These are phyloP conservation scores for Aspergillus coremiiformis DNA, from an alignment of 495 filamentous ascomycete species.

Conservation along the genomic window DNA sequence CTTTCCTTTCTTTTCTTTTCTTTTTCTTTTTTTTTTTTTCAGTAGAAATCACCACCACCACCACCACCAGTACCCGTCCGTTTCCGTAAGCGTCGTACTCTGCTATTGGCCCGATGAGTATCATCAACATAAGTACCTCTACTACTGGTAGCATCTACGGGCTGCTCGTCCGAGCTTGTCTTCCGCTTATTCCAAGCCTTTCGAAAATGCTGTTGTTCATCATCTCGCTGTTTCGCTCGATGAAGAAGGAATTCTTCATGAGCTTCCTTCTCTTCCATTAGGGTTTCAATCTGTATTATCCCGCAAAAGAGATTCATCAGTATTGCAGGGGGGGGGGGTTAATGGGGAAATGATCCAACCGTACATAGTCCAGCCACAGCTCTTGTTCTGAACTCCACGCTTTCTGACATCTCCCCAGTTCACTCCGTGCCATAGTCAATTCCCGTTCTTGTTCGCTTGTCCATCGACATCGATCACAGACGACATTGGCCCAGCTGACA, in stretches of 20 bases:
- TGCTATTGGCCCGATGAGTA: conserved; percentile 1
- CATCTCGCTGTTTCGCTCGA: conserved; percentile 31
- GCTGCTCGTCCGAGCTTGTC: conserved; percentile 14
- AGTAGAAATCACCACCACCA: background rate
- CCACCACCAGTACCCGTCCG: no score
- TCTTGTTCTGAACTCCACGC: conserved; percentile 42
- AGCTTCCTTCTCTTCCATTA: conserved; percentile 36
- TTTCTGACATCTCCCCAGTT: conserved; percentile 34
- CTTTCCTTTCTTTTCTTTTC: background rate
- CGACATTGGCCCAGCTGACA: conserved; percentile 33
- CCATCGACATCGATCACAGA: conserved; percentile 29
- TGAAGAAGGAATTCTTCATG: conserved; percentile 29
- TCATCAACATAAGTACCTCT: no score
- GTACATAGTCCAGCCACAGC: conserved; percentile 35
- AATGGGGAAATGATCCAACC: conserved; percentile 11
- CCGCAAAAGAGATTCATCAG: background rate
- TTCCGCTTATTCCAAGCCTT: conserved; percentile 30
- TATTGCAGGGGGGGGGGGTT: no score
- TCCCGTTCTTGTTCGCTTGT: conserved; percentile 29
- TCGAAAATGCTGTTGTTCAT: conserved; percentile 35
- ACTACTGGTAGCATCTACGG: background rate
- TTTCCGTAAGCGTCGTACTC: conserved; percentile 4
- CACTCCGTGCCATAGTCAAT: conserved; percentile 22
- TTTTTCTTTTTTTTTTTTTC: background rate
- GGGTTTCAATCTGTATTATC: conserved; percentile 23